These are phyloP conservation scores for Erysimum cheiri DNA, from an alignment of 441 rosid genomes.

Conservation along the genomic window DNA sequence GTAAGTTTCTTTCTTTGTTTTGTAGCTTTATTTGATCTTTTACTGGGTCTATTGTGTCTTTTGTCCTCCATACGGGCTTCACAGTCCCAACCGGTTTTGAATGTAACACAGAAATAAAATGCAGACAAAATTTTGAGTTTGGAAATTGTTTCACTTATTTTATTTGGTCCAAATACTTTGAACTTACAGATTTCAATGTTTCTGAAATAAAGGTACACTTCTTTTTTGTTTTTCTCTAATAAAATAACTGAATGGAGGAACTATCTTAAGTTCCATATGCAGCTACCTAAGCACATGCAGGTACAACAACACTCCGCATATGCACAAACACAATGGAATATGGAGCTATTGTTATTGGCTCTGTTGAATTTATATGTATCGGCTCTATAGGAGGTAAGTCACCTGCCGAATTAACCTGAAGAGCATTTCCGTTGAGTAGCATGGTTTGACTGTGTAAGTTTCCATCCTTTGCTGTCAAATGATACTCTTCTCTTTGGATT, in stretches of 20 bases:
- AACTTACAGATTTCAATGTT: not conserved
- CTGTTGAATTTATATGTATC: conserved; percentile 50
- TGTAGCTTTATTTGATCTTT: conserved; percentile 30
- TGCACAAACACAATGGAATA: conserved; percentile 79
- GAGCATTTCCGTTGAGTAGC: conserved; percentile 74
- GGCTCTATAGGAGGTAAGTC: conserved; percentile 75
- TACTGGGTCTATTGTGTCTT: conserved; percentile 29
- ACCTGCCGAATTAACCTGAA: conserved; percentile 67
- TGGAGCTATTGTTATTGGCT: conserved; percentile 66
- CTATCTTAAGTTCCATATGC: conserved; percentile 43
- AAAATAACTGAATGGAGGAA: conserved; percentile 44
- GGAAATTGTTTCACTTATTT: conserved; percentile 13
- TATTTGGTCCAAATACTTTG: conserved; percentile 19
- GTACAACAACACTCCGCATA: conserved; percentile 57
- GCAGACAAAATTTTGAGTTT: conserved; percentile 19
- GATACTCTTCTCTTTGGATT: conserved; percentile 79
- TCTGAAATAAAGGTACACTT: conserved; percentile 24
- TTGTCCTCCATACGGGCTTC: not conserved
- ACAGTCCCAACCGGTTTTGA: not conserved
- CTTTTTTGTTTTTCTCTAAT: conserved; percentile 41
- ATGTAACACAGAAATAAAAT: conserved; percentile 8
- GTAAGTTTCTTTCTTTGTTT: conserved; percentile 3
- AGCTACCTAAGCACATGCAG: conserved; percentile 60
- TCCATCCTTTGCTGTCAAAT: conserved; percentile 77
- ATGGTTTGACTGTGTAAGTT: conserved; percentile 79